A percentile compares a stretch with the other conserved stretches of the same genome.
Evolutionary conservation across 208 protist genomes (phyloP).

Genomic region (Leishmania turanica): DNA sequence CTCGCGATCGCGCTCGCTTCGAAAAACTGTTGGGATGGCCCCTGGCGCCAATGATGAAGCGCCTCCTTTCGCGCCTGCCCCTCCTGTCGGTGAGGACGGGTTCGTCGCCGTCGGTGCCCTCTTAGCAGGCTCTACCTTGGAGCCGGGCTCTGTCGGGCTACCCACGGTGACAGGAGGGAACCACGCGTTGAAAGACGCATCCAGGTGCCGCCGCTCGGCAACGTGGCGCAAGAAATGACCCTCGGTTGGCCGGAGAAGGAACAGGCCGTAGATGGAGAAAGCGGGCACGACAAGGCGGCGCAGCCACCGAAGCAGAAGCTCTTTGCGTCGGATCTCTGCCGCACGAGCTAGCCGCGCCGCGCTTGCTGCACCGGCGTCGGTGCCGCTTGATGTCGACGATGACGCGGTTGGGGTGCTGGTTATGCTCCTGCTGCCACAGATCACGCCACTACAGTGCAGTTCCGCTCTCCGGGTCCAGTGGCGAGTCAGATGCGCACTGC

Average conservation of each 20-base stretch:
- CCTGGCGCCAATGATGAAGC: not conserved
- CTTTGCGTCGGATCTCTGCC: slow-evolving; percentile 47
- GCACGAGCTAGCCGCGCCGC: slow-evolving; percentile 23
- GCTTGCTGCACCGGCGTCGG: not conserved
- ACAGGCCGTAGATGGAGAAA: slow-evolving; percentile 61
- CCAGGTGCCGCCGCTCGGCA: slow-evolving; percentile 68
- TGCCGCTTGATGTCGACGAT: not conserved
- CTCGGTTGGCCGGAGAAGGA: slow-evolving; percentile 66
- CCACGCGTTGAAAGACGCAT: slow-evolving; percentile 57
- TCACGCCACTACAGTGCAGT: not conserved
- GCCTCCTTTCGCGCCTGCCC: not conserved
- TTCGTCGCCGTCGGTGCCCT: not conserved
- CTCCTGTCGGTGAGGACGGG: not conserved
- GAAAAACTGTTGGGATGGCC: slow-evolving; percentile 9
- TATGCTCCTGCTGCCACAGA: not conserved
- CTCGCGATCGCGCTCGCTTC: slow-evolving; percentile 26
- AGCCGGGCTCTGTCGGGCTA: not conserved
- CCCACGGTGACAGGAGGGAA: slow-evolving; percentile 46
- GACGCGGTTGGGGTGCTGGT: not conserved
- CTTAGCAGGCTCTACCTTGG: not conserved
- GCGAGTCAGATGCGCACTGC: not conserved
- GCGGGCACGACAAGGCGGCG: slow-evolving; percentile 60
- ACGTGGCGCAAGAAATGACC: slow-evolving; percentile 82
- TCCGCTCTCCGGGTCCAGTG: not conserved
- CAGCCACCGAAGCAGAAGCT: slow-evolving; percentile 45